A percentile compares a stretch with the other conserved stretches of the same genome.
These are phyloP conservation scores for Pyrenula massariospora DNA, from an alignment of 495 filamentous ascomycete species.

Conservation along the genomic window DNA sequence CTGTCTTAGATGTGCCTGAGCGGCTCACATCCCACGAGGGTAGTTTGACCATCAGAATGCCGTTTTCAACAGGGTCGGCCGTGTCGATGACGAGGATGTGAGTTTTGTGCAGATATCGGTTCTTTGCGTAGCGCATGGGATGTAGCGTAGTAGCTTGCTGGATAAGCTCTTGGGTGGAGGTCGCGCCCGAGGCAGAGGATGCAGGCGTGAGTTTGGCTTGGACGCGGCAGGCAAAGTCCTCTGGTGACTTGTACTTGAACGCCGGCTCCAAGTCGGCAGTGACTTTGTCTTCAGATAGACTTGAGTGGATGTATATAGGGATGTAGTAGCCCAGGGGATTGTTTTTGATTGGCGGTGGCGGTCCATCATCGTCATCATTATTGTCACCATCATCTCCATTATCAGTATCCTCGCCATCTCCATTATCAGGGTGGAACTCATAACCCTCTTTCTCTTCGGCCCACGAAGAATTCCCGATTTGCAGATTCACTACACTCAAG, in stretches of 20 bases:
- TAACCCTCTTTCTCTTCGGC: neutral
- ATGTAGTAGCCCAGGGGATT: neutral
- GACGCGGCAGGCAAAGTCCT: neutral
- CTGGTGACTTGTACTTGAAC: neutral
- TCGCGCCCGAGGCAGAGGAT: conserved; percentile 3
- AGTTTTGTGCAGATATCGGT: conserved; percentile 5
- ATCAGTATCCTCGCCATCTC: neutral
- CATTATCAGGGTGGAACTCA: neutral
- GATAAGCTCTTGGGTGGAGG: conserved; percentile 3
- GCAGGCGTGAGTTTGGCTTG: conserved; percentile 8
- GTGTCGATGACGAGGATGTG: conserved; percentile 9
- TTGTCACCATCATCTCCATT: neutral
- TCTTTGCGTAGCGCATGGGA: conserved; percentile 5
- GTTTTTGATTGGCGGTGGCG: neutral
- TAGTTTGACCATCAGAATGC: conserved; percentile 9
- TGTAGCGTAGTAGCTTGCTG: conserved; percentile 6
- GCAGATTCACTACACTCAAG: neutral
- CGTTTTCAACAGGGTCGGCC: conserved; percentile 6
- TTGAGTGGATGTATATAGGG: neutral
- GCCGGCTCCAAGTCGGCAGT: neutral
- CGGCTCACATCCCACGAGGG: conserved; percentile 4
- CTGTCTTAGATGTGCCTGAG: conserved; percentile 3
- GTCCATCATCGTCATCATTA: neutral
- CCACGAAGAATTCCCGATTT: neutral
- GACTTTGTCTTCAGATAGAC: neutral